These are phyloP conservation scores for Coemansia sp. DNA, from an alignment of 192 early-diverging fungal species.

Conservation along the genomic window DNA sequence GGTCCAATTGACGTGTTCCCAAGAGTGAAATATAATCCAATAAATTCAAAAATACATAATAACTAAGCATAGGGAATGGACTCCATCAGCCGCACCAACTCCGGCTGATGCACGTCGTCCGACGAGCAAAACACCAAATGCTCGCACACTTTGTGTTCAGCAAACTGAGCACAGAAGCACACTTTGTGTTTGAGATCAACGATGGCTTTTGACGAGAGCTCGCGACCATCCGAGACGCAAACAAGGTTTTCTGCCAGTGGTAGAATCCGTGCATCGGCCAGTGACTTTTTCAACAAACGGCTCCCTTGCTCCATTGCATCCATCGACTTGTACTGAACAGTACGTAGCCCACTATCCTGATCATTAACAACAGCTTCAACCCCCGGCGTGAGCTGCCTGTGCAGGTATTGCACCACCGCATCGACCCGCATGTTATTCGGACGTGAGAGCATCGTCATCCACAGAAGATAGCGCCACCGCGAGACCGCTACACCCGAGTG, in stretches of 20 bases:
- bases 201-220: conserved; percentile 12
- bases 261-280: neutral
- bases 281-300: neutral
- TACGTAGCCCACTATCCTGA: too few relatives aligned
- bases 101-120: too few relatives aligned
- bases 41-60: too few relatives aligned
- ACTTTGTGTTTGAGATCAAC: conserved; percentile 28
- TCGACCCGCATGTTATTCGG: conserved; percentile 33
- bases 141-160: too few relatives aligned
- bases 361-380: conserved; percentile 11
- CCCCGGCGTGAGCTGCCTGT: conserved; percentile 11
- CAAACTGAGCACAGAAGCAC: conserved; percentile 21
- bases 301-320: conserved; percentile 29
- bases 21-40: too few relatives aligned
- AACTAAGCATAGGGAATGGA: too few relatives aligned
- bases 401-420: conserved; percentile 30
- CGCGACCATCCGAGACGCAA: conserved; percentile 7
- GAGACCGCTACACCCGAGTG: conserved; percentile 19
- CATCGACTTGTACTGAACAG: conserved; percentile 4
- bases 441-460: conserved; percentile 29
- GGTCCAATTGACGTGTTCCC: too few relatives aligned
- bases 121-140: too few relatives aligned
- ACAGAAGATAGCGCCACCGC: conserved; percentile 44
- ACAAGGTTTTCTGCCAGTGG: conserved; percentile 3
- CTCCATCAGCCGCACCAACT: too few relatives aligned